Base-by-base conservation (phyloP, 108 stramenopile genomes). In the Fragilaria radians region DNA sequence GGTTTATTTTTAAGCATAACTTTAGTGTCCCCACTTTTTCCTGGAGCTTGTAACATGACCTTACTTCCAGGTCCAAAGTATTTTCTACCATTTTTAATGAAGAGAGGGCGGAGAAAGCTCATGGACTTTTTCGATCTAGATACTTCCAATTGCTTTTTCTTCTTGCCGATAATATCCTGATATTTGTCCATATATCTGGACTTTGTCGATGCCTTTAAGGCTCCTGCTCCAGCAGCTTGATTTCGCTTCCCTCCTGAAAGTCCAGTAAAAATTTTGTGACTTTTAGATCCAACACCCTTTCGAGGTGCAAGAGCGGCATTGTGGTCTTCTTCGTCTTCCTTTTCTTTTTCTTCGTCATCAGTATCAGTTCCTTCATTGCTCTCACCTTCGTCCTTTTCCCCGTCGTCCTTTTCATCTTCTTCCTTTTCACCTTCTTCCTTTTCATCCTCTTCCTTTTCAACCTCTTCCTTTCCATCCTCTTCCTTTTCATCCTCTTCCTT, bases 1-100 rank as follows among this genome's bases (percentile, higher is more conserved):
- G 67, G 67, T 22, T 54, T 70, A 49, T 48, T 32, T 3, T 29
- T 53, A 48, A 59, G 67, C 79, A 80, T 80, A 25, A 45, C 60
- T 25, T 55, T 32, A 11, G 78, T 74, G 23, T n/a, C 17, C 4
- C 55, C 55, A 1, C 32, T 33, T 51, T 7, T 25, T 5, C 23
- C 24, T n/a, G 23, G 50, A 21, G 50, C 7, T 5, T 24, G 9
- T 21, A 51, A 19, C 23, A 51, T 7, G 17, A 51, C 23, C 17
- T 9, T 51, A 5, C 24, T 21, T 21, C 50, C n/a, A 51, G n/a
- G 23, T 7, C 50, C n/a, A 24, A 51, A 19, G 50, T 7, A 9
- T 7, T 24, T 5, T 5, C 50, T 7, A 21, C 50, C 7, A 7
- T 21, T 7, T n/a, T 7, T 21, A 7, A 21, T 7, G 19, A 5